Percentiles rank a stretch among this genome's conserved stretches.
Evolutionary conservation across 352 stramenopile genomes (phyloP).

Genomic region (Phytopythium delawarense): DNA sequence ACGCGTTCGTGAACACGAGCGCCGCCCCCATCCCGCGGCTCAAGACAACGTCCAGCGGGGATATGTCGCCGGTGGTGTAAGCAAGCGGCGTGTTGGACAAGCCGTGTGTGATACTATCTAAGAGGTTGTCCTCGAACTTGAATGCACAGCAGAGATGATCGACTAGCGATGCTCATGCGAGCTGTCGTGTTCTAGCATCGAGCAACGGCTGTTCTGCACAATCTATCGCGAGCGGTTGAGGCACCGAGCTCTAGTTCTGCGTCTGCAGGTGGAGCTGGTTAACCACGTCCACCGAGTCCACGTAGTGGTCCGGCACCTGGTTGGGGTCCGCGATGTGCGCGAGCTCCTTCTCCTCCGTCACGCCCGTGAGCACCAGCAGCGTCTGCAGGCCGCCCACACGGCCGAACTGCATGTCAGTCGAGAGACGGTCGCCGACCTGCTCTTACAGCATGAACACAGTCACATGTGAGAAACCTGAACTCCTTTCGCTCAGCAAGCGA

Average conservation of each 20-base stretch:
- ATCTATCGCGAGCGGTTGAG: background rate
- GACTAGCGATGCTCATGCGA: background rate
- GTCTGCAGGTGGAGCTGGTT: slow-evolving; percentile 57
- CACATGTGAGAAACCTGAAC: background rate
- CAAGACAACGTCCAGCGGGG: slow-evolving; percentile 27
- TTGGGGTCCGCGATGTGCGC: slow-evolving; percentile 37
- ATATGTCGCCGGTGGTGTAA: slow-evolving; percentile 25
- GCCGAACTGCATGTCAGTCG: slow-evolving; percentile 84
- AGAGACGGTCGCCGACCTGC: slow-evolving; percentile 77
- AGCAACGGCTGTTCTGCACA: background rate
- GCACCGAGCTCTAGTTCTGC: slow-evolving; percentile 17
- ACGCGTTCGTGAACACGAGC: slow-evolving; percentile 68
- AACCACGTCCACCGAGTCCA: slow-evolving; percentile 69
- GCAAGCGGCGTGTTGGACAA: background rate
- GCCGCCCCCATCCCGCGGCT: slow-evolving; percentile 40
- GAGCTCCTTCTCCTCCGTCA: slow-evolving; percentile 61
- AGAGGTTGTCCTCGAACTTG: background rate
- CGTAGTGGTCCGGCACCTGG: slow-evolving; percentile 60
- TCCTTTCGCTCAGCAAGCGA: background rate
- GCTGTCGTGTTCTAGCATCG: background rate
- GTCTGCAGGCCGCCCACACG: slow-evolving; percentile 64
- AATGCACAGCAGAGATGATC: background rate
- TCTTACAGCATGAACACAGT: background rate
- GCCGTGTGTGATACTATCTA: background rate
- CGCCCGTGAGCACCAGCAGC: slow-evolving; percentile 69